Conservation (phyloP, 306 rosid genomes). For the Canavalia gladiata region DNA sequence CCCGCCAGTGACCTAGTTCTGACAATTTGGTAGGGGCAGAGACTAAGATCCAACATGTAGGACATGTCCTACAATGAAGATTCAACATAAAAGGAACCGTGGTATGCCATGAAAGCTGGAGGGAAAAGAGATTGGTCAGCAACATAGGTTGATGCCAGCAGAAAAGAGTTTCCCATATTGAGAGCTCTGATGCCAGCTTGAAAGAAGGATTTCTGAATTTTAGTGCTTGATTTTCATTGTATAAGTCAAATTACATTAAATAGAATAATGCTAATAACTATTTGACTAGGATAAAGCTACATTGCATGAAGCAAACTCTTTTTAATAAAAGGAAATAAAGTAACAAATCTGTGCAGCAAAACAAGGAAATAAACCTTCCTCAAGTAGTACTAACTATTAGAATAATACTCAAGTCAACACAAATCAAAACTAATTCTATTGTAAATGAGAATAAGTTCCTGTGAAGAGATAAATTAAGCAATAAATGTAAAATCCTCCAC, state of each 20-base stretch:
- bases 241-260: neutral
- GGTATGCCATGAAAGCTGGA: too few species aligned
- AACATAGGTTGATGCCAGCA: neutral
- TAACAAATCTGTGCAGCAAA: neutral
- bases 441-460: conserved; percentile 20
- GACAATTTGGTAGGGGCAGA: too few species aligned
- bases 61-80: too few species aligned
- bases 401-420: neutral
- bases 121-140: too few species aligned
- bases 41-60: too few species aligned
- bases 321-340: neutral
- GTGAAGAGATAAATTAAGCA: neutral
- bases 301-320: neutral
- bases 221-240: neutral
- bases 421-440: conserved; percentile 13
- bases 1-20: too few species aligned
- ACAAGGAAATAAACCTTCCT: neutral
- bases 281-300: neutral
- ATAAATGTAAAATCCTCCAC: neutral
- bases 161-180: neutral
- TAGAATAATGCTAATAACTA: neutral
- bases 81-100: too few species aligned
- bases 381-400: neutral
- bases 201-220: neutral
- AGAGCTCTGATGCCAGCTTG: neutral